Evolutionary conservation across 306 rosid genomes (phyloP).

Genomic region (Medicago lupulina): DNA sequence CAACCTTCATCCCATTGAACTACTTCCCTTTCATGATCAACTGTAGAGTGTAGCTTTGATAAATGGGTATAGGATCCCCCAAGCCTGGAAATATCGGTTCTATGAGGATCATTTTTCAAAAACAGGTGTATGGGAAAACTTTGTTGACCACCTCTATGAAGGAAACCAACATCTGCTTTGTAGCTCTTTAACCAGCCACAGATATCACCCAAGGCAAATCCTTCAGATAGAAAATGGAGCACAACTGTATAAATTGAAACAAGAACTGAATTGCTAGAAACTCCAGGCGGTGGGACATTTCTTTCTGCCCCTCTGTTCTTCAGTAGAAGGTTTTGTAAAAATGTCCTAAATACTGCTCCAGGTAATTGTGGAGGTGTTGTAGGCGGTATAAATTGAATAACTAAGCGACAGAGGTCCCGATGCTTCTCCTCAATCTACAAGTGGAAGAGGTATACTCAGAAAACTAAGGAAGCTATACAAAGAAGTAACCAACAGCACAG

Average conservation of each 20-base stretch:
- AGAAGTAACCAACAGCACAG: slow-evolving; percentile 22
- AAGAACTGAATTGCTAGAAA: slow-evolving; percentile 86
- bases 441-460: slow-evolving; percentile 33
- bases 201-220: slow-evolving; percentile 75
- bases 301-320: slow-evolving; percentile 92
- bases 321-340: slow-evolving; percentile 74
- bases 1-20: slow-evolving; percentile 95
- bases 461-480: slow-evolving; percentile 24
- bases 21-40: slow-evolving; percentile 70
- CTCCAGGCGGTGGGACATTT: slow-evolving; percentile 81
- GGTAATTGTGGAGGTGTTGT: slow-evolving; percentile 81
- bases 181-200: slow-evolving; percentile 83
- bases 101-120: slow-evolving; percentile 72
- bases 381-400: slow-evolving; percentile 95
- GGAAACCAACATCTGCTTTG: slow-evolving; percentile 82
- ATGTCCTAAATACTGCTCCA: slow-evolving; percentile 87
- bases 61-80: slow-evolving; percentile 91
- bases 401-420: slow-evolving; percentile 89
- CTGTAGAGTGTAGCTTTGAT: slow-evolving; percentile 63
- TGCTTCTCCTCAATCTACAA: slow-evolving; percentile 96
- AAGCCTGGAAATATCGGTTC: slow-evolving; percentile 78
- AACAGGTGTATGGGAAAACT: slow-evolving; percentile 76
- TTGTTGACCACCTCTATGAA: slow-evolving; percentile 93
- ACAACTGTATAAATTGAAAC: slow-evolving; percentile 88
- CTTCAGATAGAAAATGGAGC: slow-evolving; percentile 95